Conservation (phyloP, 345 rosid species). For the Lumnitzera racemosa region DNA sequence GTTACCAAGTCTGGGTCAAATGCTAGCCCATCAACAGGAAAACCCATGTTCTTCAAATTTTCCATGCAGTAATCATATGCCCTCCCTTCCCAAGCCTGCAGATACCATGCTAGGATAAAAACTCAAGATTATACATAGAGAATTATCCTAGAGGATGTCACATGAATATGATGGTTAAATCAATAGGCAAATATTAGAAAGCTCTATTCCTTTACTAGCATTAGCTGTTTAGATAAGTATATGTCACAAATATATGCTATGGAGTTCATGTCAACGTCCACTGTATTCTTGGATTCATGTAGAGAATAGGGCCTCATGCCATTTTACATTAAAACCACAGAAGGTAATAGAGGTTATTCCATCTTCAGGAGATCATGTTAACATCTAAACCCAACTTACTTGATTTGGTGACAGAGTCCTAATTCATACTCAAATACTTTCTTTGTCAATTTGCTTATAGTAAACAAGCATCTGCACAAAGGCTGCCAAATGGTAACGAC, state of each 20-base stretch:
- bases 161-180: not conserved
- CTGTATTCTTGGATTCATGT: not conserved
- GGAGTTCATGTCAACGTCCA: too few species aligned
- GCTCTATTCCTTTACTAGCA: too few species aligned
- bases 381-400: too few species aligned
- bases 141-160: slow-evolving; percentile 2
- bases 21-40: slow-evolving; percentile 82
- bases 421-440: too few species aligned
- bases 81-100: slow-evolving; percentile 97
- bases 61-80: slow-evolving; percentile 97
- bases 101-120: not conserved
- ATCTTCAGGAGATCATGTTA: too few species aligned
- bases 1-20: slow-evolving; percentile 83
- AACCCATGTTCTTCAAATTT: slow-evolving; percentile 74
- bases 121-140: not conserved
- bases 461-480: too few species aligned
- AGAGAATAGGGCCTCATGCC: not conserved
- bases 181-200: too few species aligned
- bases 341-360: not conserved
- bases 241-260: too few species aligned
- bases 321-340: not conserved
- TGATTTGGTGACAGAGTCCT: too few species aligned
- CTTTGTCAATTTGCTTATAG: too few species aligned
- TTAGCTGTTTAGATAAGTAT: too few species aligned
- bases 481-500: too few species aligned